Base-by-base conservation (phyloP, 2,329 filamentous ascomycete genomes). In the Daldinia sp. region DNA sequence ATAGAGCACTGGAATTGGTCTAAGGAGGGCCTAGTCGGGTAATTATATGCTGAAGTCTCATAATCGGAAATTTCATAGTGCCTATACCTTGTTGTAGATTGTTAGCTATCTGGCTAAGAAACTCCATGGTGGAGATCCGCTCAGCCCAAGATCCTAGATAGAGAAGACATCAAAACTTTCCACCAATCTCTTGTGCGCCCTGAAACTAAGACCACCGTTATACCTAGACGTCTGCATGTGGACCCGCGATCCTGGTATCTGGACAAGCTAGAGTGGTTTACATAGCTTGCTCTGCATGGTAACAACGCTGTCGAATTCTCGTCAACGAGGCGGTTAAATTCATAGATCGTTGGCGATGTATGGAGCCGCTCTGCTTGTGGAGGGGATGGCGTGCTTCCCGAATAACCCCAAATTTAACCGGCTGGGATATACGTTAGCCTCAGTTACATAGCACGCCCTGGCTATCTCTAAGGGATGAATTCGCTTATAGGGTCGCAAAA, bases 401-500 rank as follows among this genome's bases (percentile, higher is more conserved):
- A 46, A 51, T 41, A 9, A 60, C 48, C 35, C 58, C 48, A n/a
- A 33, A 61, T 61, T 61, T 61, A 54, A 37, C 46, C 58, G 58
- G 58, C 26, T 63, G 44, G 37, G 30, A 20, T 41, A 42, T 30
- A n/a, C 23, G 20, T 56, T 55, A 4, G 20, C 35, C 7, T 55
- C 9, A 28, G 10, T 20, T n/a, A 23, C 20, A 23, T 23, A 13
- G 18, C 20, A 56, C 10, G 10, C 18, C 35, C 41, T 56, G 12
- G 18, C 51, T 23, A 39, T 23, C 35, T 41, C 35, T 5, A 37
- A 20, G 37, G 1, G 4, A 2, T 46, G 13, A 4, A 4, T 15
- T 39, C 9, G 9, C 12, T 15, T 39, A 15, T 39, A 39, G 13
- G 5, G 2, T 39, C 12, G 2, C 35, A 39, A 39, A 12, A 15